Evolutionary conservation across 1,284 basidiomycete genomes (phyloP), one percentile per base, ranked within the genome.

Genomic region (Leccinum laetum): DNA sequence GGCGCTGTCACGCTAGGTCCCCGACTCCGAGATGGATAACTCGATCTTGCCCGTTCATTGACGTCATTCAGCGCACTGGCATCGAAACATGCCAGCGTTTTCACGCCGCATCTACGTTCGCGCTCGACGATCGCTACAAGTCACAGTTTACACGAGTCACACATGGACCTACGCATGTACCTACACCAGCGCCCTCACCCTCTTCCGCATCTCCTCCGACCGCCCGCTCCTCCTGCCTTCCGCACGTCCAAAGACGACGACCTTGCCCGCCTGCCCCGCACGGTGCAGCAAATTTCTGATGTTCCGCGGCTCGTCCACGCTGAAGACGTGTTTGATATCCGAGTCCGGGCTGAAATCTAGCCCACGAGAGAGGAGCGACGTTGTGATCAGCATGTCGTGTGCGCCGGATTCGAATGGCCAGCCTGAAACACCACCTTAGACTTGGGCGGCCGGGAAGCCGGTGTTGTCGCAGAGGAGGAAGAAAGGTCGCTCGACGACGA

Each of bases 251-350:
- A 93, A 93, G 10, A 93, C 79, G 3, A 92, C 86, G 0, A 92
- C 90, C 69, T 82, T 86, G 0, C 90, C 91, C 37, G 75, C 73
- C 71, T 82, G 81, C 7, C 95, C 95, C 0, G 95, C 95, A 5
- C 95, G 88, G 78, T 96, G 95, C 66, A 96, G 77, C 74, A 96
- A 95, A 77, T 96, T 94, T 56, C 95, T 85, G 81, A 93, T 91
- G 75, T 94, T 95, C 68, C 91, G 81, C 26, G 94, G 92, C 71
- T 92, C 87, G 69, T 96, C 94, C 29, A 93, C 83, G 69, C 96
- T 89, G 76, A 96, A 91, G 4, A 95, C 91, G 68, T 94, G 87
- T 67, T 84, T 83, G 69, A 96, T 87, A 4, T 26, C 26, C 26
- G 26, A 26, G 26, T 81, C 79, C 0, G 93, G 87, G 14, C 87